Evolutionary conservation across 345 rosid species (phyloP).

Genomic region (Triadica sebifera): DNA sequence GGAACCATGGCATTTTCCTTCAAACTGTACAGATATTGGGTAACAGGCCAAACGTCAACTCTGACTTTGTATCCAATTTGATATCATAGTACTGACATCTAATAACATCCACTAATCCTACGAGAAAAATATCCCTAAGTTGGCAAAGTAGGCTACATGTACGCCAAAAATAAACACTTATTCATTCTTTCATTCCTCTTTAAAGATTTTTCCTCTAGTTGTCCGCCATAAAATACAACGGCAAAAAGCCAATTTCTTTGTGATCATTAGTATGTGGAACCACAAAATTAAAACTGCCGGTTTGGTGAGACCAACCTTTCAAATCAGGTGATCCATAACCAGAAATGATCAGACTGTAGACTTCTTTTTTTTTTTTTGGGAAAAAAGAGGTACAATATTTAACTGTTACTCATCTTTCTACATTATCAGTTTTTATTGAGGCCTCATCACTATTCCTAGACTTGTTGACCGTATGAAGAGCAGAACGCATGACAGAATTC

Average conservation of each 20-base stretch:
- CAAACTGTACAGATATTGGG: too few relatives aligned
- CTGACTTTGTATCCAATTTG: too few relatives aligned
- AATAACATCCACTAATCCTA: not conserved
- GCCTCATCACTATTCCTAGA: conserved; percentile 5
- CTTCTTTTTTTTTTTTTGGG: too few relatives aligned
- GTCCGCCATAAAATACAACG: conserved; percentile 6
- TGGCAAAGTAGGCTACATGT: not conserved
- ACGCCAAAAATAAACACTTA: not conserved
- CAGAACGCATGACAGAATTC: conserved; percentile 42
- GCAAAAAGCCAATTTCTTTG: conserved; percentile 4
- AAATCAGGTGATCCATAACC: not conserved
- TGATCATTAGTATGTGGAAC: conserved; percentile 8
- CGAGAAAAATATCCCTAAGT: not conserved
- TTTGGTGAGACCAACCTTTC: conserved; percentile 14
- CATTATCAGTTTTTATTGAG: conserved; percentile 4
- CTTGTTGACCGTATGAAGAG: conserved; percentile 13
- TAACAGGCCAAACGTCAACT: too few relatives aligned
- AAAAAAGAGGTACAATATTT: not conserved
- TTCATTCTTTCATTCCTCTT: not conserved
- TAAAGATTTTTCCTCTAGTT: not conserved
- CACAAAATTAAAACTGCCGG: conserved; percentile 24
- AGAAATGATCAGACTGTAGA: not conserved
- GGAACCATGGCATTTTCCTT: too few relatives aligned
- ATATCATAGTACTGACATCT: too few relatives aligned
- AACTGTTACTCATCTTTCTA: conserved; percentile 18